A percentile compares a stretch with the other conserved stretches of the same genome.
These are phyloP conservation scores for Septoria petroselini DNA, from an alignment of 2,329 filamentous ascomycete species.

Conservation along the genomic window DNA sequence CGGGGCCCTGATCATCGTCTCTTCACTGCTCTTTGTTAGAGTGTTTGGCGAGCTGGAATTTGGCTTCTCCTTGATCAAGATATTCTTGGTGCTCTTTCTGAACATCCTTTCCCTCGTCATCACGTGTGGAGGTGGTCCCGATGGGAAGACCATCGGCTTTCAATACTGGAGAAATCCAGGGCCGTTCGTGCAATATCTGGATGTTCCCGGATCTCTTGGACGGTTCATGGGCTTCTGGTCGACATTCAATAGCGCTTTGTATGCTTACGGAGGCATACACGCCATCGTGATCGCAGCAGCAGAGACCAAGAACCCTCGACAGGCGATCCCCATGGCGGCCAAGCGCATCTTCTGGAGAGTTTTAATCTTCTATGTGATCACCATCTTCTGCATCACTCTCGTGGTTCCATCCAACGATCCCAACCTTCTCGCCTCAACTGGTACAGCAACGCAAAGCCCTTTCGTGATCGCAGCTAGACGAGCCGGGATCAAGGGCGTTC, in stretches of 20 bases:
- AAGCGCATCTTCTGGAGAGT: conserved; percentile 38
- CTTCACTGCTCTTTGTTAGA: conserved; percentile 16
- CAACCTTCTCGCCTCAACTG: conserved; percentile 35
- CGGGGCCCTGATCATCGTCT: conserved; percentile 16
- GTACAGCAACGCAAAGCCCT: conserved; percentile 47
- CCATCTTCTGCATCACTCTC: conserved; percentile 31
- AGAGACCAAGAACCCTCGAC: conserved; percentile 51
- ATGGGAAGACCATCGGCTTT: conserved; percentile 22
- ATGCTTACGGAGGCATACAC: conserved; percentile 58
- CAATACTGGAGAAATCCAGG: conserved; percentile 23
- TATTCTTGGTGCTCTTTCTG: conserved; percentile 26
- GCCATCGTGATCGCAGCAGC: conserved; percentile 56
- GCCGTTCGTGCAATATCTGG: conserved; percentile 26
- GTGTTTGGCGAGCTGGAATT: conserved; percentile 27
- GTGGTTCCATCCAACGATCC: conserved; percentile 33
- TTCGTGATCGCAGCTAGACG: conserved; percentile 63
- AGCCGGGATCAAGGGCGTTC: conserved; percentile 59
- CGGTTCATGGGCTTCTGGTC: conserved; percentile 23
- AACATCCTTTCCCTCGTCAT: conserved; percentile 27
- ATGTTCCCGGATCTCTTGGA: conserved; percentile 15
- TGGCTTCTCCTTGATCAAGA: conserved; percentile 22
- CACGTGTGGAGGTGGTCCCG: conserved; percentile 22
- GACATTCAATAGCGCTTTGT: conserved; percentile 20
- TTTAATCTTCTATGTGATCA: conserved; percentile 26
- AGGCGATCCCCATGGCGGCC: conserved; percentile 38